Evolutionary conservation across 352 stramenopile species (phyloP).

Genomic region (Phytophthora lateralis): DNA sequence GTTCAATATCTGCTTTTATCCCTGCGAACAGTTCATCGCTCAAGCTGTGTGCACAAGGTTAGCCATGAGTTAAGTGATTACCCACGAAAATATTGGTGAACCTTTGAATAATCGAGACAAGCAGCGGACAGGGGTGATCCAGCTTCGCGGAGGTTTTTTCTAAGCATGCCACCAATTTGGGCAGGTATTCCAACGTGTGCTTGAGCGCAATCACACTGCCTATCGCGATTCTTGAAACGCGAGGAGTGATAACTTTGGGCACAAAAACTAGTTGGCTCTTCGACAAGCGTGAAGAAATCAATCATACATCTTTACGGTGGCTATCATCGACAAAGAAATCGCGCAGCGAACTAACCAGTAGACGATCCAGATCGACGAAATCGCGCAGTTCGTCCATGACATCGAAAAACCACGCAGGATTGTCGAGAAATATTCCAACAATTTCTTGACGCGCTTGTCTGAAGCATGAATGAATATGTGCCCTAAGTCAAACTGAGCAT

Average conservation of each 20-base stretch:
- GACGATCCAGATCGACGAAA: slow-evolving; percentile 74
- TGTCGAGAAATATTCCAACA: slow-evolving; percentile 74
- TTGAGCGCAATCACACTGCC: slow-evolving; percentile 86
- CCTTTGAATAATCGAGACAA: slow-evolving; percentile 75
- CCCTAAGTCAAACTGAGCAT: not conserved
- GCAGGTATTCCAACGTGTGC: slow-evolving; percentile 73
- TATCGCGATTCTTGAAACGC: slow-evolving; percentile 71
- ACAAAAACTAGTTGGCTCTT: slow-evolving; percentile 81
- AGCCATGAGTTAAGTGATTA: not conserved
- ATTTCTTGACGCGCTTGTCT: slow-evolving; percentile 76
- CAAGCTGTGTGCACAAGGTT: slow-evolving; percentile 41
- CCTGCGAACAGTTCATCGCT: slow-evolving; percentile 53
- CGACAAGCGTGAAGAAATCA: not conserved
- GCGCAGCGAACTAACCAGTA: slow-evolving; percentile 51
- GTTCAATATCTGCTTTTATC: slow-evolving; percentile 69
- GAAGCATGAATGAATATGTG: slow-evolving; percentile 4
- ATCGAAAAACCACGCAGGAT: slow-evolving; percentile 86
- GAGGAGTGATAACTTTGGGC: slow-evolving; percentile 76
- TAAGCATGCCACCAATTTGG: slow-evolving; percentile 59
- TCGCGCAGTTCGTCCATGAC: slow-evolving; percentile 72
- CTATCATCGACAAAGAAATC: not conserved
- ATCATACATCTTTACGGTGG: not conserved
- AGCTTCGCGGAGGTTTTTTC: slow-evolving; percentile 37
- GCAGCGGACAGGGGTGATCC: slow-evolving; percentile 43
- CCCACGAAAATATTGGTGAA: slow-evolving; percentile 19